Conservation (phyloP, 495 filamentous ascomycete species). For the Podospora pseudopauciseta region DNA sequence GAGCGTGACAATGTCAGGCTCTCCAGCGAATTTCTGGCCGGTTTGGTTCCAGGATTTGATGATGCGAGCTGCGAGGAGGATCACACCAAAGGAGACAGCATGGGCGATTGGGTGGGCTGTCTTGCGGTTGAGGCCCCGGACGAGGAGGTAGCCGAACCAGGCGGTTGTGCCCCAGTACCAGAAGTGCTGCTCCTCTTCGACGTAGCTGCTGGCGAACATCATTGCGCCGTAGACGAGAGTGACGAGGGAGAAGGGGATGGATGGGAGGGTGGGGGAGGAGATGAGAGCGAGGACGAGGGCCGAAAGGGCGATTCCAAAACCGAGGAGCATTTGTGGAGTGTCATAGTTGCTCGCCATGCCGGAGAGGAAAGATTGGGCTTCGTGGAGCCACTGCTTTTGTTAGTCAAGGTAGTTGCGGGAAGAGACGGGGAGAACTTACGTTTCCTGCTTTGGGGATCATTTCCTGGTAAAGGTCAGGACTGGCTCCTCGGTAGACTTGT, state of each 20-base stretch:
- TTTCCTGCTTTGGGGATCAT: neutral
- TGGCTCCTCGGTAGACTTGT: neutral
- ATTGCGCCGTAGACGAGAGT: constrained; percentile 66
- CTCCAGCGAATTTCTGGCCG: constrained; percentile 88
- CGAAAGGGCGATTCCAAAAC: constrained; percentile 26
- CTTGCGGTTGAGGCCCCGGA: constrained; percentile 44
- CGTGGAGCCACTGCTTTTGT: constrained; percentile 55
- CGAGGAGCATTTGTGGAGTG: constrained; percentile 44
- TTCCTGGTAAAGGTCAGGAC: neutral
- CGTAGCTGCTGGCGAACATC: constrained; percentile 98
- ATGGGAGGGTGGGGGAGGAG: constrained; percentile 13
- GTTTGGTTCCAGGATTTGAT: constrained; percentile 89
- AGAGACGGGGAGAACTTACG: neutral
- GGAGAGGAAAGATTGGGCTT: constrained; percentile 73
- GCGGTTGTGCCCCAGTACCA: constrained; percentile 89
- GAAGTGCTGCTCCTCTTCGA: constrained; percentile 97
- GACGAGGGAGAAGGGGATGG: constrained; percentile 33
- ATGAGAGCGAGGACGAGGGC: constrained; percentile 26
- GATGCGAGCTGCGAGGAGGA: constrained; percentile 56
- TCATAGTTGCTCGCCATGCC: constrained; percentile 90
- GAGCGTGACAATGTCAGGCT: constrained; percentile 72
- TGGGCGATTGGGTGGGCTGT: constrained; percentile 12
- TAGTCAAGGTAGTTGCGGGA: constrained; percentile 5
- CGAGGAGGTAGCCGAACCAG: constrained; percentile 66
- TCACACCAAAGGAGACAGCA: constrained; percentile 17